Conservation (phyloP, 2,329 filamentous ascomycete genomes). For the Xylaria sp. region DNA sequence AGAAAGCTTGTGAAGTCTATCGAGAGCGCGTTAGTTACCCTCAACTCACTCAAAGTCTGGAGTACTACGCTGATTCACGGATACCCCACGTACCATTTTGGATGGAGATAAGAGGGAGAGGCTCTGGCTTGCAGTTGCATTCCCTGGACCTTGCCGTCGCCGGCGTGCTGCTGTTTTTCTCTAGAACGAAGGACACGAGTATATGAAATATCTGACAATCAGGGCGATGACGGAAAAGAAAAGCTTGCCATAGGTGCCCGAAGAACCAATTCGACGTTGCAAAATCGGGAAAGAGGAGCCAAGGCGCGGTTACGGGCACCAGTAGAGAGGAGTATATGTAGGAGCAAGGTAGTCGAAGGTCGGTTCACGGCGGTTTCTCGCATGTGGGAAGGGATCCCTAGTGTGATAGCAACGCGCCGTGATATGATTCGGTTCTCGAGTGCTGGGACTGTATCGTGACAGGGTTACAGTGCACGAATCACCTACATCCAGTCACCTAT, state of each 20-base stretch:
- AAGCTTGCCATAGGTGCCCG: conserved; percentile 36
- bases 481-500: conserved; percentile 34
- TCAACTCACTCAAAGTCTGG: background rate
- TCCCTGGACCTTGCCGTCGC: conserved; percentile 42
- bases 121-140: conserved; percentile 28
- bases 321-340: conserved; percentile 42
- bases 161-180: conserved; percentile 39
- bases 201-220: conserved; percentile 39
- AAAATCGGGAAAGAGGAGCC: conserved; percentile 40
- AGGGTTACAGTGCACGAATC: conserved; percentile 31
- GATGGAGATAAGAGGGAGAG: conserved; percentile 18
- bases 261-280: conserved; percentile 39
- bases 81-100: conserved; percentile 31
- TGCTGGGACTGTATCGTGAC: conserved; percentile 35
- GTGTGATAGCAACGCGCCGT: conserved; percentile 39
- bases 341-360: conserved; percentile 4
- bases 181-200: conserved; percentile 37
- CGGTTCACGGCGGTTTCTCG: conserved; percentile 30
- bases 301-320: conserved; percentile 36
- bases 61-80: background rate
- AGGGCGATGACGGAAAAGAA: conserved; percentile 32
- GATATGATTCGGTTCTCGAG: conserved; percentile 42
- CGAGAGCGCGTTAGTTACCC: conserved; percentile 26
- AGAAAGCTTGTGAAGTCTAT: conserved; percentile 39
- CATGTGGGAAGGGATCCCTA: conserved; percentile 34